Conservation (phyloP, 805 yeast species). For the Yarrowia sp. region DNA sequence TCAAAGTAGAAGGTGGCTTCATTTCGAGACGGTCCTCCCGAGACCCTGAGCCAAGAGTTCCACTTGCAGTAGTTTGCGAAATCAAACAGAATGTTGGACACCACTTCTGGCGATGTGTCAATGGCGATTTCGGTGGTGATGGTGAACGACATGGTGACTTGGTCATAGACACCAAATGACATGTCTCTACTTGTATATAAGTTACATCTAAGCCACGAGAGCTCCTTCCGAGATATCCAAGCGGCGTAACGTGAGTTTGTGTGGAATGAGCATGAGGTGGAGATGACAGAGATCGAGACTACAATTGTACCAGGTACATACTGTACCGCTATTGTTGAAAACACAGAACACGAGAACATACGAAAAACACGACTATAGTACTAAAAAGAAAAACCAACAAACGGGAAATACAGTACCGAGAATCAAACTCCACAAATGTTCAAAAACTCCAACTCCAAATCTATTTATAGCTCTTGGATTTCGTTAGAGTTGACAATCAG, state of each 20-base stretch:
- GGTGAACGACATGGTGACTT: background rate
- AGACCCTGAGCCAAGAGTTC: background rate
- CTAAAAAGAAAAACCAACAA: too few species aligned
- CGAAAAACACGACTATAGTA: too few species aligned
- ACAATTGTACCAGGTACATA: too few species aligned
- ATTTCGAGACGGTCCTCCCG: background rate
- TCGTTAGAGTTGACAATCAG: too few species aligned
- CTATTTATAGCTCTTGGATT: background rate
- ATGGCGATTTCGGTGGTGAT: conserved; percentile 15
- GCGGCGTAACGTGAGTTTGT: conserved; percentile 8
- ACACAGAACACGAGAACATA: too few species aligned
- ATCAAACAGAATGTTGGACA: conserved; percentile 1
- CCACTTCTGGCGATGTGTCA: background rate
- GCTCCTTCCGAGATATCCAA: background rate
- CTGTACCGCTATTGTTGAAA: too few species aligned
- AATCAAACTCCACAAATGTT: too few species aligned
- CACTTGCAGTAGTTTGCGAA: background rate
- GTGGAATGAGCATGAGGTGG: background rate
- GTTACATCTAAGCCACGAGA: too few species aligned
- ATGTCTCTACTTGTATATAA: background rate
- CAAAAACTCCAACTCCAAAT: background rate
- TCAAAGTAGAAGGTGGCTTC: background rate
- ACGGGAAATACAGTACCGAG: too few species aligned
- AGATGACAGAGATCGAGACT: too few species aligned
- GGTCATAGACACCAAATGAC: too few species aligned